A percentile compares a stretch with the other conserved stretches of the same genome.
phyloP scores from a whole-genome alignment of 202 grass and related monocot genomes.

The Saccharum hybrid region DNA sequence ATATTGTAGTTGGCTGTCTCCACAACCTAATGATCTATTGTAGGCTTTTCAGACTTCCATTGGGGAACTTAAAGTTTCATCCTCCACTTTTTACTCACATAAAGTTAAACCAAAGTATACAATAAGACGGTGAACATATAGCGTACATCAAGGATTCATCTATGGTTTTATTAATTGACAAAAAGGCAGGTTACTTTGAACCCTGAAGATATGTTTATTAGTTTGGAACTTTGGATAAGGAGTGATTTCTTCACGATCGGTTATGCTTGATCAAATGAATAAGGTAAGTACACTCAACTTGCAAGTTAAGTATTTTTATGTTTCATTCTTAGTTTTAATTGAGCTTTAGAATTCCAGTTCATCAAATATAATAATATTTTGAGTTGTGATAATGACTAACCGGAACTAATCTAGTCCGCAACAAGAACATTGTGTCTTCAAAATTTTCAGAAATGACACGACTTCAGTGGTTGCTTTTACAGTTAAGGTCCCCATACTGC shows the following conservation, averaged over 20 bases:
- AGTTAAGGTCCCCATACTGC: neutral
- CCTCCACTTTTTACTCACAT: constrained; percentile 38
- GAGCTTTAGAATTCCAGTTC: neutral
- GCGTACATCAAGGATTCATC: constrained; percentile 28
- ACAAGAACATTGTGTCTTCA: neutral
- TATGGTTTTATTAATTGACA: constrained; percentile 39
- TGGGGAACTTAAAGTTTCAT: constrained; percentile 35
- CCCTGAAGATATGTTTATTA: constrained; percentile 20
- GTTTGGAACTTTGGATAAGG: neutral
- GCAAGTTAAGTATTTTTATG: neutral
- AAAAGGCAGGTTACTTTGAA: constrained; percentile 52
- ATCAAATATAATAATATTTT: neutral
- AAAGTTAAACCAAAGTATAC: constrained; percentile 38
- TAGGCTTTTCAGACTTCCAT: constrained; percentile 27
- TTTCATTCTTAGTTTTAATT: neutral
- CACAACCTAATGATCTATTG: constrained; percentile 31
- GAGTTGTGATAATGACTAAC: neutral
- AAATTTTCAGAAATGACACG: neutral
- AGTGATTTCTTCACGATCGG: constrained; percentile 20
- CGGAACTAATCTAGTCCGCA: neutral
- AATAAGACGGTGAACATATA: constrained; percentile 18
- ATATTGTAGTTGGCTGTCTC: constrained; percentile 31
- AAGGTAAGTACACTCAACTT: neutral
- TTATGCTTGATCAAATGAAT: constrained; percentile 21
- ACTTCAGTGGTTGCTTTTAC: neutral